Evolutionary conservation across 2,329 filamentous ascomycete genomes (phyloP).

Genomic region (Fusarium musae): DNA sequence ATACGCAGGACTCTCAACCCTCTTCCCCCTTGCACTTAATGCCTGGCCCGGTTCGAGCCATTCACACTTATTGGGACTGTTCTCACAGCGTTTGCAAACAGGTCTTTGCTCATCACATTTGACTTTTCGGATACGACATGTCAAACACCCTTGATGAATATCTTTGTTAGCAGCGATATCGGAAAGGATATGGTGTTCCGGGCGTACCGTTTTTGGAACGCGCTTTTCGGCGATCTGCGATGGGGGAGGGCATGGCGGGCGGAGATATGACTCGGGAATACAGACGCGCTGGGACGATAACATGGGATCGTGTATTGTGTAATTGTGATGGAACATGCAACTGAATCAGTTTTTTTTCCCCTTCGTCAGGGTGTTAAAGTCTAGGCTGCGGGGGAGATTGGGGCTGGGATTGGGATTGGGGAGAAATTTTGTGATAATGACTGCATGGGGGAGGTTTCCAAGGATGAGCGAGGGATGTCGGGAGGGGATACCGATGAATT

Average conservation of each 20-base stretch:
- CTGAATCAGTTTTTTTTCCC: neutral
- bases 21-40: conserved; percentile 5
- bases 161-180: neutral
- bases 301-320: neutral
- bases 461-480: neutral
- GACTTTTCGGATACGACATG: conserved; percentile 40
- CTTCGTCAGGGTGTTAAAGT: neutral
- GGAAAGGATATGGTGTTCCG: neutral
- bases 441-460: neutral
- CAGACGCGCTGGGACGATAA: neutral
- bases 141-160: conserved; percentile 23
- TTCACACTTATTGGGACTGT: conserved; percentile 33
- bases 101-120: conserved; percentile 39
- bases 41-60: conserved; percentile 32
- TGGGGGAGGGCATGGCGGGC: conserved; percentile 8
- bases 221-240: conserved; percentile 25
- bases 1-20: neutral
- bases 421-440: neutral
- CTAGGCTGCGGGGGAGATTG: neutral
- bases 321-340: neutral
- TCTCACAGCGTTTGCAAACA: conserved; percentile 31
- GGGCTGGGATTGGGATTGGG: neutral
- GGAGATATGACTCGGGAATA: conserved; percentile 2
- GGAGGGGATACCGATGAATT: neutral
- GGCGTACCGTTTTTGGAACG: conserved; percentile 37